These are phyloP conservation scores for Aspergillus spinulosporus DNA, from an alignment of 2,329 filamentous ascomycete genomes.

Conservation along the genomic window DNA sequence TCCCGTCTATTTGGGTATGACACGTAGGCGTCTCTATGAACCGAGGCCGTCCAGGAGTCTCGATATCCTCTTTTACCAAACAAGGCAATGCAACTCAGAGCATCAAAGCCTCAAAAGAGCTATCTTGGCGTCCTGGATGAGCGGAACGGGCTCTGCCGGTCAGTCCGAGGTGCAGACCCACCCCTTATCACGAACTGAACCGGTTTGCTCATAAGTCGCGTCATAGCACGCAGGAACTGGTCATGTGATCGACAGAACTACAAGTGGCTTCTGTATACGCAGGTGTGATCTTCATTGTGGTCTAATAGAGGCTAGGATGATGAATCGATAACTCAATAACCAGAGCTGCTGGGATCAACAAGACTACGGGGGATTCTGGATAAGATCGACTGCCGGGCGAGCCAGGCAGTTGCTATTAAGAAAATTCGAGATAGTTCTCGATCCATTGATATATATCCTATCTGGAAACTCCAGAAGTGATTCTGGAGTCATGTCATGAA, in stretches of 20 bases:
- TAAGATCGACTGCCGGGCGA: no score
- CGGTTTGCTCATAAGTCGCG: not conserved
- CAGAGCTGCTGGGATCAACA: no score
- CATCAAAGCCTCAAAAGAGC: not conserved
- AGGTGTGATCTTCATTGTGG: not conserved
- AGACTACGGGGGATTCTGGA: no score
- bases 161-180: conserved; percentile 1
- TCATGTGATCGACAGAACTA: conserved; percentile 4
- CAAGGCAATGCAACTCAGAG: not conserved
- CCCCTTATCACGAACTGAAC: conserved; percentile 2
- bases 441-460: not conserved
- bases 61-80: not conserved
- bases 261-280: not conserved
- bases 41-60: not conserved
- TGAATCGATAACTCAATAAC: no score
- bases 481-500: not conserved
- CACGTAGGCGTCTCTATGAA: not conserved
- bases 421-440: no score
- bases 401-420: no score
- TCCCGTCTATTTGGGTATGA: not conserved
- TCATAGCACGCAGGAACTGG: conserved; percentile 6
- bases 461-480: not conserved
- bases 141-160: not conserved
- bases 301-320: no score
- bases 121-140: not conserved